phyloP scores from a whole-genome alignment of 306 rosid genomes.

The Vigna nakashimae region DNA sequence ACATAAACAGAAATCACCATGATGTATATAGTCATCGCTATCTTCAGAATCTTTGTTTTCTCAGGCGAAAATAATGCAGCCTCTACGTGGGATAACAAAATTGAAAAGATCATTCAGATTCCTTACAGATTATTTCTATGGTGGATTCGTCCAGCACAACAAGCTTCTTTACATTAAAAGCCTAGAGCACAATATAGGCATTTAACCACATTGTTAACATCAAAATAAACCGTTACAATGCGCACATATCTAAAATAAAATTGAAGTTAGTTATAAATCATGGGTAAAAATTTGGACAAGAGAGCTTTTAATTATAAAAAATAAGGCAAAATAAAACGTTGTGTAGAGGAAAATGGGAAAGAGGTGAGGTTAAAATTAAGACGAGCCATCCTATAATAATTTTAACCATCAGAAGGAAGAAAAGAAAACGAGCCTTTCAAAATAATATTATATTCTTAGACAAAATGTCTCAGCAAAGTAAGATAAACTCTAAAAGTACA shows the following conservation, averaged over 20 bases:
- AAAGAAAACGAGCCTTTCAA: neutral
- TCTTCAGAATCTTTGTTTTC: neutral
- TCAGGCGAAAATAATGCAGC: too few relatives aligned
- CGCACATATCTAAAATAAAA: neutral
- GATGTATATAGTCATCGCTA: too few relatives aligned
- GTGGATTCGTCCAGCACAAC: neutral
- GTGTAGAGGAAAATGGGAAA: neutral
- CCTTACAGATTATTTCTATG: too few relatives aligned
- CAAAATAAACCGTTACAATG: neutral
- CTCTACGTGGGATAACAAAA: too few relatives aligned
- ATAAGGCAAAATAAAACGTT: neutral
- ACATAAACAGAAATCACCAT: neutral
- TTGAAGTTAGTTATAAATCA: constrained; percentile 2
- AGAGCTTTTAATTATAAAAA: too few relatives aligned
- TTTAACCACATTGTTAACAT: neutral
- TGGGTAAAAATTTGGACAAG: neutral
- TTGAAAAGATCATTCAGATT: too few relatives aligned
- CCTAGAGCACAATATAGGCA: neutral
- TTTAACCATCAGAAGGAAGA: neutral
- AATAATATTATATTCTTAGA: neutral
- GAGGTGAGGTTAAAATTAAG: too few relatives aligned
- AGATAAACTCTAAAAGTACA: constrained; percentile 12
- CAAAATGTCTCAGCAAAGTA: constrained; percentile 12
- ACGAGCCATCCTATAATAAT: too few relatives aligned
- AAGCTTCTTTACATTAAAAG: constrained; percentile 16